phyloP scores from a whole-genome alignment of 257 asterid species.

The Solanum chaucha region DNA sequence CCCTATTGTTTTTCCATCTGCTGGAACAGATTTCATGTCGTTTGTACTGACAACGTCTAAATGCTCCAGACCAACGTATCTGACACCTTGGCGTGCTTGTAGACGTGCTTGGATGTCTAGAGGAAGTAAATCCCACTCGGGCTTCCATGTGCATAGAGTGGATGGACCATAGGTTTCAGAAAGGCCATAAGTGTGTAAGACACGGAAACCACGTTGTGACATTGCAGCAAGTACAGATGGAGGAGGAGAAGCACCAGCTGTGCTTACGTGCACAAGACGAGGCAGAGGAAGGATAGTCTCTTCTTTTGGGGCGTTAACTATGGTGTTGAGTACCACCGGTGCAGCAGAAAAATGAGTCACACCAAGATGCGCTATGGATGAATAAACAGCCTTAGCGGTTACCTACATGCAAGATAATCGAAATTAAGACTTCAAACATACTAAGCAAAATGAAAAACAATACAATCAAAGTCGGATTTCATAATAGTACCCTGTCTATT shows the following conservation, averaged over 20 bases:
- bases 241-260: constrained; percentile 97
- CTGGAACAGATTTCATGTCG: constrained; percentile 56
- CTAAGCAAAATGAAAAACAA: background rate
- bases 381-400: constrained; percentile 73
- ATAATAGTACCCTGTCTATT: background rate
- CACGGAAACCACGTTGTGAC: constrained; percentile 72
- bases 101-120: constrained; percentile 57
- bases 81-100: constrained; percentile 78
- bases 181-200: constrained; percentile 85
- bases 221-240: constrained; percentile 71
- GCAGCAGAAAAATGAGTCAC: constrained; percentile 98
- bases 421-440: background rate
- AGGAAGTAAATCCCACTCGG: constrained; percentile 86
- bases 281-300: constrained; percentile 77
- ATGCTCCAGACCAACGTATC: constrained; percentile 60
- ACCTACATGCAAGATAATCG: constrained; percentile 24
- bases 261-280: constrained; percentile 72
- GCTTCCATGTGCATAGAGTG: constrained; percentile 86
- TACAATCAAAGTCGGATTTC: background rate
- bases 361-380: constrained; percentile 67
- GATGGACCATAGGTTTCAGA: constrained; percentile 94
- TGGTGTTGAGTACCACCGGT: constrained; percentile 81
- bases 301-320: constrained; percentile 54
- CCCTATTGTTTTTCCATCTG: constrained; percentile 77
- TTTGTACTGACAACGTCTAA: constrained; percentile 54